phyloP scores from a whole-genome alignment of 148 eudicot species.

The Polygonum maritimum region DNA sequence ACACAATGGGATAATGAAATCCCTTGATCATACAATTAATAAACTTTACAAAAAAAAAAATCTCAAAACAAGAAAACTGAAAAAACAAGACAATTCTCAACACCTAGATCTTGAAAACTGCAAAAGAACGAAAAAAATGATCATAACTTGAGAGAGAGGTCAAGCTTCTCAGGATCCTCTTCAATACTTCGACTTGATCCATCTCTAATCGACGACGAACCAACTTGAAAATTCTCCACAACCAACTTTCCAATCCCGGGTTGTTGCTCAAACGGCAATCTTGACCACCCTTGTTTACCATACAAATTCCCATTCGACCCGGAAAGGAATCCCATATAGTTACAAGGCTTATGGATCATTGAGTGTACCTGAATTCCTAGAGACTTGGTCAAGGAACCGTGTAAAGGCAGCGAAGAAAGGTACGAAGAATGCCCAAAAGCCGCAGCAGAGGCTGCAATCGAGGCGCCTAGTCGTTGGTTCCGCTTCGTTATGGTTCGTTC shows the following conservation, averaged over 20 bases:
- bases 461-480: neutral
- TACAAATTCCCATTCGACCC: slow-evolving; percentile 30
- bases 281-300: slow-evolving; percentile 52
- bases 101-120: slow-evolving; percentile 11
- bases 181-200: slow-evolving; percentile 3
- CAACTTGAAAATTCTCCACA: slow-evolving; percentile 11
- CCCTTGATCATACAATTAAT: neutral
- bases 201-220: too few species aligned
- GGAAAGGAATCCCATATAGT: slow-evolving; percentile 15
- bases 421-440: slow-evolving; percentile 36
- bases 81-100: slow-evolving; percentile 12
- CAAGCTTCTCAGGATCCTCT: slow-evolving; percentile 41
- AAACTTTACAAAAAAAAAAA: neutral
- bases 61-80: neutral
- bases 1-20: neutral
- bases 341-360: slow-evolving; percentile 56
- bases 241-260: slow-evolving; percentile 54
- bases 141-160: slow-evolving; percentile 62
- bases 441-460: slow-evolving; percentile 27
- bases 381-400: slow-evolving; percentile 47
- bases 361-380: slow-evolving; percentile 87
- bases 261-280: slow-evolving; percentile 54
- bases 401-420: slow-evolving; percentile 59
- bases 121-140: slow-evolving; percentile 13
- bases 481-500: slow-evolving; percentile 13